Conservation (phyloP, 148 eudicot species). For the Cornus controversa region DNA sequence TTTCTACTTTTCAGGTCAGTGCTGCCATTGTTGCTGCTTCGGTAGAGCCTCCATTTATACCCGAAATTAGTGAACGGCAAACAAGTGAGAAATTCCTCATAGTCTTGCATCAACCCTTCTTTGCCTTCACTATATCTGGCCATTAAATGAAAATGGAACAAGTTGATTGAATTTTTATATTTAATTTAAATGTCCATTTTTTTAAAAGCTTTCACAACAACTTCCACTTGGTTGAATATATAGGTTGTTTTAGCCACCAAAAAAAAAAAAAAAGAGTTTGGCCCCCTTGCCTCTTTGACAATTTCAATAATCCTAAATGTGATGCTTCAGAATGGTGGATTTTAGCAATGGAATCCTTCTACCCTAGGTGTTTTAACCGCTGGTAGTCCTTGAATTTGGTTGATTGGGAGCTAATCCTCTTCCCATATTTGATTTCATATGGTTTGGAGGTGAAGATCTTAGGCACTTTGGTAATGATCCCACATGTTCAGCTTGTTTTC, state of each 20-base stretch:
- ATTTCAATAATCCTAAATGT: neutral
- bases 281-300: neutral
- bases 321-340: neutral
- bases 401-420: neutral
- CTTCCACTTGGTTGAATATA: neutral
- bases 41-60: slow-evolving; percentile 37
- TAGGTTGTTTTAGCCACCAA: neutral
- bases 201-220: neutral
- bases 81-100: slow-evolving; percentile 53
- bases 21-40: slow-evolving; percentile 32
- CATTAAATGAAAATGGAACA: neutral
- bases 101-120: neutral
- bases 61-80: slow-evolving; percentile 53
- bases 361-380: neutral
- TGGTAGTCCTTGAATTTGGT: neutral
- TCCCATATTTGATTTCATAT: neutral
- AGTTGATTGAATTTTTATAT: neutral
- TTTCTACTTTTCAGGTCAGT: slow-evolving; percentile 30
- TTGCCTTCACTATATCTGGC: neutral
- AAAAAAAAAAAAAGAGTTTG: too few relatives aligned
- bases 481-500: neutral
- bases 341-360: neutral
- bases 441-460: neutral
- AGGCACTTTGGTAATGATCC: neutral
- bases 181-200: neutral